phyloP scores from a whole-genome alignment of 208 protist genomes.

The Trypanosoma platydactyli region DNA sequence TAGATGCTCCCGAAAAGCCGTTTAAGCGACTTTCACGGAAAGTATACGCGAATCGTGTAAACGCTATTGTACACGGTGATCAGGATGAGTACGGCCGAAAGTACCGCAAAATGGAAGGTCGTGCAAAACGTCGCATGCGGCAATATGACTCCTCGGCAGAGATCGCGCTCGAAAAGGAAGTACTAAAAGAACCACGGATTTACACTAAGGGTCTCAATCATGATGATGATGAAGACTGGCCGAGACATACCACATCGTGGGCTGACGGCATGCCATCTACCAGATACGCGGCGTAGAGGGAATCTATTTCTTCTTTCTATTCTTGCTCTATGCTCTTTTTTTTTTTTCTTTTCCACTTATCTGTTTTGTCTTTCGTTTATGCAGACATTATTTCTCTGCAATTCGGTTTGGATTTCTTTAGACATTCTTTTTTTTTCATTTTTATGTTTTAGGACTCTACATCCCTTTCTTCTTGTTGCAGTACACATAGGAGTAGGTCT shows the following conservation, averaged over 20 bases:
- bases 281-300: slow-evolving; percentile 29
- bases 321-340: too few relatives aligned
- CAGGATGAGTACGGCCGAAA: slow-evolving; percentile 85
- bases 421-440: not conserved
- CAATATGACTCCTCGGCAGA: slow-evolving; percentile 67
- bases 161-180: slow-evolving; percentile 77
- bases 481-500: not conserved
- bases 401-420: not conserved
- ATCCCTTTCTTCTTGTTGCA: not conserved
- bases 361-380: not conserved
- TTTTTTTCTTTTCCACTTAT: slow-evolving; percentile 8
- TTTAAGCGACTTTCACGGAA: slow-evolving; percentile 83
- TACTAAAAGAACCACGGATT: slow-evolving; percentile 69
- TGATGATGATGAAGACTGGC: slow-evolving; percentile 64
- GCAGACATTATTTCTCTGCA: slow-evolving; percentile 20
- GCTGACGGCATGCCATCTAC: slow-evolving; percentile 61
- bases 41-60: slow-evolving; percentile 83
- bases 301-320: too few relatives aligned
- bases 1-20: slow-evolving; percentile 55
- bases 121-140: slow-evolving; percentile 48
- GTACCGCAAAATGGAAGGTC: slow-evolving; percentile 56
- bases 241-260: slow-evolving; percentile 45
- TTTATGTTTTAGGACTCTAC: not conserved
- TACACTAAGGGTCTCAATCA: slow-evolving; percentile 43
- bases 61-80: slow-evolving; percentile 83